Evolutionary conservation across 768 basidiomycete genomes (phyloP).

Genomic region (Gloeostereum incarnatum): DNA sequence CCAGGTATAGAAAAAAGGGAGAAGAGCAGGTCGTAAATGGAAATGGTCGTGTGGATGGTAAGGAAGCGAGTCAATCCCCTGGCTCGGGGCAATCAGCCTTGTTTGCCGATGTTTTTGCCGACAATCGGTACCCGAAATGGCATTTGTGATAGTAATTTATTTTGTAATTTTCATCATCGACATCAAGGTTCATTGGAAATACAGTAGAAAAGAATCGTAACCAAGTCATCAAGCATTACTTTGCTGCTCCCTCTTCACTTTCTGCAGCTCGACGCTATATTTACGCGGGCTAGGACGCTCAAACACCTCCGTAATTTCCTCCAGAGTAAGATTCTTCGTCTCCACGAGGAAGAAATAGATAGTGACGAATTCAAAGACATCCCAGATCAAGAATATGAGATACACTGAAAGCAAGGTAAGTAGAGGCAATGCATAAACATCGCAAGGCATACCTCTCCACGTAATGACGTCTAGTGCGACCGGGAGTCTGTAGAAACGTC

Average conservation of each 20-base stretch:
- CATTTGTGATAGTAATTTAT: too few relatives aligned
- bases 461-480: constrained; percentile 32
- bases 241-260: background rate
- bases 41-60: constrained; percentile 31
- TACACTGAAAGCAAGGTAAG: constrained; percentile 24
- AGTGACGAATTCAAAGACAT: constrained; percentile 34
- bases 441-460: constrained; percentile 32
- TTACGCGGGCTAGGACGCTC: constrained; percentile 31
- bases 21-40: constrained; percentile 8
- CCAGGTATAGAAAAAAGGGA: constrained; percentile 14
- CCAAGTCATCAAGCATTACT: too few relatives aligned
- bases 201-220: too few relatives aligned
- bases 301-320: constrained; percentile 40
- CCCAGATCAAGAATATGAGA: constrained; percentile 39
- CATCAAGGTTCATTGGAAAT: too few relatives aligned
- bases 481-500: constrained; percentile 23
- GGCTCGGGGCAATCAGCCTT: background rate
- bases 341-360: constrained; percentile 28
- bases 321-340: constrained; percentile 40
- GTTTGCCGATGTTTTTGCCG: constrained; percentile 19
- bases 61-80: too few relatives aligned
- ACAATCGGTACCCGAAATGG: too few relatives aligned
- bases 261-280: constrained; percentile 18
- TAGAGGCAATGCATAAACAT: background rate
- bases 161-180: too few relatives aligned